phyloP scores from a whole-genome alignment of 2,329 filamentous ascomycete species.

The Penicillium sp. region DNA sequence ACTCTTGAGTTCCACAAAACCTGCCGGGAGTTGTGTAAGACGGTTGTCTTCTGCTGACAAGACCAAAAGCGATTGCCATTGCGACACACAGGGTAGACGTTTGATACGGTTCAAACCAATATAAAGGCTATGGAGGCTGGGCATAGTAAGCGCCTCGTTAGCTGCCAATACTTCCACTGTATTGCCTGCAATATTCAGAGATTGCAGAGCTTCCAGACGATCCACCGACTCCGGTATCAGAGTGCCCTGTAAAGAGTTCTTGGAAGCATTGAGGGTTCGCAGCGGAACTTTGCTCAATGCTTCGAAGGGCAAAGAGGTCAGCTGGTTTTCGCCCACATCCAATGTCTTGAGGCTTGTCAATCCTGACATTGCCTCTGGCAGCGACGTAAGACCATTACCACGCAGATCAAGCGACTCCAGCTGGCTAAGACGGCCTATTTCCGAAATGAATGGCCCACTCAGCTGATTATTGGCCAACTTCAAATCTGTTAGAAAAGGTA shows the following conservation, averaged over 20 bases:
- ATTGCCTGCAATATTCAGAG: slow-evolving; percentile 74
- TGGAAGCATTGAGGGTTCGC: slow-evolving; percentile 67
- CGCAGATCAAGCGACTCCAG: slow-evolving; percentile 80
- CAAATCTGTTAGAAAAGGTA: slow-evolving; percentile 69
- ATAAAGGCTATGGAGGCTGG: slow-evolving; percentile 67
- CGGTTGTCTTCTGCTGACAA: slow-evolving; percentile 78
- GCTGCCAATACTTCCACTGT: slow-evolving; percentile 55
- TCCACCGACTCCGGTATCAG: slow-evolving; percentile 63
- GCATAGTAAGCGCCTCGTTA: slow-evolving; percentile 55
- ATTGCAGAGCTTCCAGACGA: slow-evolving; percentile 62
- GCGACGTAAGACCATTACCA: slow-evolving; percentile 67
- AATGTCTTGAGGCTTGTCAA: slow-evolving; percentile 68
- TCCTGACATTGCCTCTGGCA: slow-evolving; percentile 64
- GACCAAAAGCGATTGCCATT: slow-evolving; percentile 68
- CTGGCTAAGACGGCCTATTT: slow-evolving; percentile 60
- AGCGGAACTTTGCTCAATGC: slow-evolving; percentile 64
- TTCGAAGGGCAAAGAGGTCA: slow-evolving; percentile 67
- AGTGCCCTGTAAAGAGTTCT: slow-evolving; percentile 70
- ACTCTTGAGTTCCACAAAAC: slow-evolving; percentile 63
- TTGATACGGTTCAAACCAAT: slow-evolving; percentile 78
- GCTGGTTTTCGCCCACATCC: slow-evolving; percentile 73
- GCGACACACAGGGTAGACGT: slow-evolving; percentile 65
- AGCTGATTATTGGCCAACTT: slow-evolving; percentile 75
- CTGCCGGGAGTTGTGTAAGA: slow-evolving; percentile 68
- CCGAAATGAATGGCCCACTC: slow-evolving; percentile 60